phyloP scores from a whole-genome alignment of 495 filamentous ascomycete species.

The Neurospora sp. region DNA sequence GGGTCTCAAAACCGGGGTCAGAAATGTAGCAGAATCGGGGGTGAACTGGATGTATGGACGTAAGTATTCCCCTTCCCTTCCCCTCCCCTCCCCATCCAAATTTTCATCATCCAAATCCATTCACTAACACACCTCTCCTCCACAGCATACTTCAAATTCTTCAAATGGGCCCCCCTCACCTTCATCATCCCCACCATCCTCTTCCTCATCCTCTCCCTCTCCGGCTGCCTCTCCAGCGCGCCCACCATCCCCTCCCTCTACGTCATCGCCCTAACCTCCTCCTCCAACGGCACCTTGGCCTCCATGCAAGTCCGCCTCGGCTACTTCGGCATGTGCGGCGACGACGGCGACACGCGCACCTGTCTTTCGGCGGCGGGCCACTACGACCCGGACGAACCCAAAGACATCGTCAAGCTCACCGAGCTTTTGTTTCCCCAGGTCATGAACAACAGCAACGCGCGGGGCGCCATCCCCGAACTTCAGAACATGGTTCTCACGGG shows the following conservation, averaged over 20 bases:
- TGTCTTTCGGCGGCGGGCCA: slow-evolving; percentile 13
- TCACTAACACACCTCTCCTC: not conserved
- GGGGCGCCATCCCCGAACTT: slow-evolving; percentile 1
- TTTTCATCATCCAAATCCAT: not conserved
- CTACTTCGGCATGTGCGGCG: slow-evolving; percentile 28
- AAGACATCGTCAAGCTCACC: slow-evolving; percentile 6
- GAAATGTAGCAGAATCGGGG: not conserved
- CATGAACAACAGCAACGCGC: not conserved
- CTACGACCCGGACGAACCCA: slow-evolving; percentile 2
- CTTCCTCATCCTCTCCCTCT: slow-evolving; percentile 13
- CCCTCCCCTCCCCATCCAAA: not conserved
- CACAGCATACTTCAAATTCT: not conserved
- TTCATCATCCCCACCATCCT: not conserved
- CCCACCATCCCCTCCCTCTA: slow-evolving; percentile 22
- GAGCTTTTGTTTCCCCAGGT: not conserved
- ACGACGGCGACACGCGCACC: slow-evolving; percentile 10
- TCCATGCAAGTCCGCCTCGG: slow-evolving; percentile 18
- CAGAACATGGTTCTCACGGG: slow-evolving; percentile 15
- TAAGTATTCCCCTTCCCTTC: not conserved
- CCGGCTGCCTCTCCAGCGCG: slow-evolving; percentile 21
- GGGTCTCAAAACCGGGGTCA: not conserved
- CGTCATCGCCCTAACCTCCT: slow-evolving; percentile 16
- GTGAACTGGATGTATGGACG: not conserved
- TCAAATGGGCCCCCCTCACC: not conserved
- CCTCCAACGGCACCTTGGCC: slow-evolving; percentile 8